phyloP scores from a whole-genome alignment of 768 basidiomycete species.

The Chlorophyllum brunneum region DNA sequence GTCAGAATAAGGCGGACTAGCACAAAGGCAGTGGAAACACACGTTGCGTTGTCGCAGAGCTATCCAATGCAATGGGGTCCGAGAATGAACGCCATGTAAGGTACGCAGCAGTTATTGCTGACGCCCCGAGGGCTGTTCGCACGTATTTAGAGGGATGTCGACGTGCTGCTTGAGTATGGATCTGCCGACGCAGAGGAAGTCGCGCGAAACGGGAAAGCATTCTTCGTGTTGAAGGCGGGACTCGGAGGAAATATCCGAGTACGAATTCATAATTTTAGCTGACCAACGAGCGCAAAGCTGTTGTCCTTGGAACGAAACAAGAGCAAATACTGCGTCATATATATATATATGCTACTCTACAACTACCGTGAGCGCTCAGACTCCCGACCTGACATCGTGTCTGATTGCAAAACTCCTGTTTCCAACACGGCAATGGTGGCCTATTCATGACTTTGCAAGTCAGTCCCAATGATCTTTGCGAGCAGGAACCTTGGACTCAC shows the following conservation, averaged over 20 bases:
- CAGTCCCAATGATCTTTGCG: no score
- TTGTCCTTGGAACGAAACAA: conserved; percentile 4
- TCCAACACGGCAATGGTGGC: no score
- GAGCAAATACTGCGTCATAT: not conserved
- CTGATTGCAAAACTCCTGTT: no score
- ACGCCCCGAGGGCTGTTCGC: conserved; percentile 37
- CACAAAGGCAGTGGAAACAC: not conserved
- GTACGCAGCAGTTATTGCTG: conserved; percentile 42
- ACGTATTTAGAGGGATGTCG: conserved; percentile 15
- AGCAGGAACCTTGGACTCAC: conserved; percentile 5
- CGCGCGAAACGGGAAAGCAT: conserved; percentile 58
- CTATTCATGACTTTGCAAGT: no score
- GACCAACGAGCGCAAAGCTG: no score
- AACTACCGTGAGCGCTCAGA: no score
- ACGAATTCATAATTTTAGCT: not conserved
- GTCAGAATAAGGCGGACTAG: not conserved
- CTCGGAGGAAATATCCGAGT: conserved; percentile 7
- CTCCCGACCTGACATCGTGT: no score
- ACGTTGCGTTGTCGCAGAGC: conserved; percentile 19
- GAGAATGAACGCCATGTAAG: conserved; percentile 45
- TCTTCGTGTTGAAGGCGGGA: not conserved
- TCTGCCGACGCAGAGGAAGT: conserved; percentile 46
- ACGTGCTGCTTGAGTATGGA: conserved; percentile 40
- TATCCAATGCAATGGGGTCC: conserved; percentile 47
- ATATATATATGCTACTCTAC: conserved; percentile 2